Conservation (phyloP, 2,329 filamentous ascomycete genomes). For the Coniochaeta sp. region DNA sequence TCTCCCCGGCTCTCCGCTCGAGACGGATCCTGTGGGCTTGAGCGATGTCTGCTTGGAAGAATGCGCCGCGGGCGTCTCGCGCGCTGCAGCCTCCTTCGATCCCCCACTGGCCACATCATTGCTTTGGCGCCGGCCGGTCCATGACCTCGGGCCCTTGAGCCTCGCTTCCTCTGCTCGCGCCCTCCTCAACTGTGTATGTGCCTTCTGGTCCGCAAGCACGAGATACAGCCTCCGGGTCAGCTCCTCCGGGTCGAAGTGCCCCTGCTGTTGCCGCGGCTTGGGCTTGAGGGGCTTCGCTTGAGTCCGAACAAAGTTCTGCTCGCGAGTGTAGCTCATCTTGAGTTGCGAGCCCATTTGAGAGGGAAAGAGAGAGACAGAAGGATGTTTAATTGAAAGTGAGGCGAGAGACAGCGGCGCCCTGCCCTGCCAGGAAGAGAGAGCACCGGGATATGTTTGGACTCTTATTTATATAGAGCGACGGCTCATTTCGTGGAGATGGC, state of each 20-base stretch:
- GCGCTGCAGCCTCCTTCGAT: not conserved
- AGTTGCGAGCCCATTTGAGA: conserved; percentile 11
- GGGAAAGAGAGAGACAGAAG: not conserved
- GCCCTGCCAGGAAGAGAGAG: not conserved
- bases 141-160: conserved; percentile 1
- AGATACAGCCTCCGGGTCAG: conserved; percentile 42
- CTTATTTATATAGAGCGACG: not conserved
- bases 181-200: conserved; percentile 26
- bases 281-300: conserved; percentile 1
- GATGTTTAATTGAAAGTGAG: no score
- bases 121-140: not conserved
- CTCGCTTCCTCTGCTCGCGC: conserved; percentile 7
- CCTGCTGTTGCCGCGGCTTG: conserved; percentile 10
- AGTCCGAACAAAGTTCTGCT: conserved; percentile 5
- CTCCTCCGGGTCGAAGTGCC: conserved; percentile 47
- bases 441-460: not conserved
- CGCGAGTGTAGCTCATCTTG: conserved; percentile 13
- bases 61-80: not conserved
- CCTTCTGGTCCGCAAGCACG: conserved; percentile 43
- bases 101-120: not conserved
- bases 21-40: not conserved
- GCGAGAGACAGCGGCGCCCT: not conserved
- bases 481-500: not conserved
- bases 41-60: not conserved
- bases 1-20: not conserved